Evolutionary conservation across 805 yeast species (phyloP).

Genomic region (Pichia pseudocactophila): DNA sequence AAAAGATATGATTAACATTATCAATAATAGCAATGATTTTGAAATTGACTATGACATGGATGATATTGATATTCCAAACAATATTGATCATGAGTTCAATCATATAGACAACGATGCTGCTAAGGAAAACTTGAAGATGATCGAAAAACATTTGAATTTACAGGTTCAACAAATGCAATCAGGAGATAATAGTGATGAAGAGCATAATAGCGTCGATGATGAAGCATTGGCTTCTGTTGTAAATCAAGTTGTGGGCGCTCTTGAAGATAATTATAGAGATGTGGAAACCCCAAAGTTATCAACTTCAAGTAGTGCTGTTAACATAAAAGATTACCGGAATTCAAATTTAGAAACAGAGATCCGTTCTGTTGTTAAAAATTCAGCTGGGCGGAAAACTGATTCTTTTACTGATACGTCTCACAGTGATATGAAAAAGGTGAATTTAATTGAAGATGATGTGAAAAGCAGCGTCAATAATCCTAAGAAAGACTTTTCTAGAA

Average conservation of each 20-base stretch:
- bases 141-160: neutral
- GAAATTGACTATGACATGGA: neutral
- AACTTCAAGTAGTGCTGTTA: neutral
- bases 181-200: neutral
- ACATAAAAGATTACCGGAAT: neutral
- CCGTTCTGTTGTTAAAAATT: too few relatives aligned
- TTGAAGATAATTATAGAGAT: neutral
- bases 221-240: neutral
- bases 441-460: too few relatives aligned
- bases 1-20: neutral
- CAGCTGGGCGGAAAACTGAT: too few relatives aligned
- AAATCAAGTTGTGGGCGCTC: neutral
- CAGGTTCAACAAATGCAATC: neutral
- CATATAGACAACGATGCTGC: neutral
- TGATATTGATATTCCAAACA: neutral
- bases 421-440: too few relatives aligned
- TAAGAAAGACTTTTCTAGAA: too few relatives aligned
- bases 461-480: too few relatives aligned
- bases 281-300: neutral
- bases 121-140: neutral
- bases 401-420: too few relatives aligned
- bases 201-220: neutral
- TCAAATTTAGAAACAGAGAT: neutral
- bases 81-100: conserved; percentile 9
- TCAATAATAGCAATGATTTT: neutral